These are phyloP conservation scores for Alternaria viburni DNA, from an alignment of 2,329 filamentous ascomycete species.

Conservation along the genomic window DNA sequence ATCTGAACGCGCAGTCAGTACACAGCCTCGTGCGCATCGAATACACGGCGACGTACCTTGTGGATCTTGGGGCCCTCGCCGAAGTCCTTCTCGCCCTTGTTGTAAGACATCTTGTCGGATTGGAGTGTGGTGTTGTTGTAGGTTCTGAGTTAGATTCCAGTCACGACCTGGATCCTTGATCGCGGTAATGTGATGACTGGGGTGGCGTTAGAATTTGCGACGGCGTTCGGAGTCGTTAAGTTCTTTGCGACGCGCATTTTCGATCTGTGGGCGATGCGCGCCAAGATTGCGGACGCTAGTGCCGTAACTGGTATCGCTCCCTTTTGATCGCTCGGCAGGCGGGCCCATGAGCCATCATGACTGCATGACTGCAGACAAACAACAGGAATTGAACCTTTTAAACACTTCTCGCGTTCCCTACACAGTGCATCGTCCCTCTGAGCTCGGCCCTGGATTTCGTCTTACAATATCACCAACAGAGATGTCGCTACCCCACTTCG, in stretches of 20 bases:
- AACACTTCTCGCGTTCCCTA: neutral
- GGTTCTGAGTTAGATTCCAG: constrained; percentile 44
- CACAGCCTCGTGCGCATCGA: neutral
- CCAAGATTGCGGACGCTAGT: constrained; percentile 42
- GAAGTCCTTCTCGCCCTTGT: constrained; percentile 92
- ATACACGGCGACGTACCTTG: constrained; percentile 56
- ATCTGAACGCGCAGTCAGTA: constrained; percentile 56
- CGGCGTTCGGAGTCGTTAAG: constrained; percentile 36
- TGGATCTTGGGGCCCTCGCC: constrained; percentile 94
- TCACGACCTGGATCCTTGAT: constrained; percentile 56
- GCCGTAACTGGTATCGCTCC: constrained; percentile 25
- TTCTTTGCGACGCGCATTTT: constrained; percentile 16
- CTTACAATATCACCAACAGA: neutral
- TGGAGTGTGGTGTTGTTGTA: constrained; percentile 26
- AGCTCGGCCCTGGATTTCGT: neutral
- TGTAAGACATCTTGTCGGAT: constrained; percentile 46
- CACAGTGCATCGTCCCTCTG: neutral
- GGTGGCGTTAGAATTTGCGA: constrained; percentile 35
- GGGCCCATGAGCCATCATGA: constrained; percentile 35
- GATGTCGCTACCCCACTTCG: constrained; percentile 71
- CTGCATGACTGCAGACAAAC: constrained; percentile 23
- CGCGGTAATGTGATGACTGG: constrained; percentile 63
- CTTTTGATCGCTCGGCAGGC: constrained; percentile 5
- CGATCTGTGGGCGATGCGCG: constrained; percentile 17
- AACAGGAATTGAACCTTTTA: neutral